Conservation (phyloP, 371 early-diverging fungal genomes). For the Rhizopus delemar region DNA sequence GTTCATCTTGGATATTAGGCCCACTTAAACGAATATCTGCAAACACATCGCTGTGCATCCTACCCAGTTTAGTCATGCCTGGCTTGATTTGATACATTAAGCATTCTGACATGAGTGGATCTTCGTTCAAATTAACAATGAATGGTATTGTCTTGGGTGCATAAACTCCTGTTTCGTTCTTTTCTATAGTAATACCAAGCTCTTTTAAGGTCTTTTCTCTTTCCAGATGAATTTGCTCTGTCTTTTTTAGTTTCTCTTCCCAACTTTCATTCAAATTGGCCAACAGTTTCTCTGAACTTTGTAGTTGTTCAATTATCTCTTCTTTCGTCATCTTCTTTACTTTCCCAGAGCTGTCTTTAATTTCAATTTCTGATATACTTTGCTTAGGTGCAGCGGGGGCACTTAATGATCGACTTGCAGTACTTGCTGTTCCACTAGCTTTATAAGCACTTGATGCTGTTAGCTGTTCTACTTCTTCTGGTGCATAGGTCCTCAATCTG, state of each 20-base stretch:
- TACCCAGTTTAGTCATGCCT: conserved; percentile 76
- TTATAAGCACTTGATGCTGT: conserved; percentile 42
- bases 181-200: conserved; percentile 77
- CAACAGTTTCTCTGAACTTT: conserved; percentile 86
- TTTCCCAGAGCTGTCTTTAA: conserved; percentile 54
- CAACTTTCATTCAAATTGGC: conserved; percentile 81
- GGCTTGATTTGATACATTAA: conserved; percentile 84
- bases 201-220: conserved; percentile 80
- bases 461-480: conserved; percentile 50
- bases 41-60: conserved; percentile 43
- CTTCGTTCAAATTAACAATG: conserved; percentile 88
- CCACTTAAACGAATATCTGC: conserved; percentile 79
- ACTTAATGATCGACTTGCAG: conserved; percentile 6
- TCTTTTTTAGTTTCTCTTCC: conserved; percentile 81
- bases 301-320: conserved; percentile 77
- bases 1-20: conserved; percentile 66
- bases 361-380: conserved; percentile 39
- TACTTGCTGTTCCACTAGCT: conserved; percentile 1
- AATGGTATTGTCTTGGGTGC: conserved; percentile 85
- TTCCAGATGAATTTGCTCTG: conserved; percentile 73
- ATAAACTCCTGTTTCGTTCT: conserved; percentile 77
- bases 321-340: conserved; percentile 57
- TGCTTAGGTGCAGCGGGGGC: conserved; percentile 2
- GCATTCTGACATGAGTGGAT: conserved; percentile 89
- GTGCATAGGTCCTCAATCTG: conserved; percentile 64